A percentile compares a stretch with the other conserved stretches of the same genome.
These are phyloP conservation scores for Xylariaceae sp. DNA, from an alignment of 2,329 filamentous ascomycete species.

Conservation along the genomic window DNA sequence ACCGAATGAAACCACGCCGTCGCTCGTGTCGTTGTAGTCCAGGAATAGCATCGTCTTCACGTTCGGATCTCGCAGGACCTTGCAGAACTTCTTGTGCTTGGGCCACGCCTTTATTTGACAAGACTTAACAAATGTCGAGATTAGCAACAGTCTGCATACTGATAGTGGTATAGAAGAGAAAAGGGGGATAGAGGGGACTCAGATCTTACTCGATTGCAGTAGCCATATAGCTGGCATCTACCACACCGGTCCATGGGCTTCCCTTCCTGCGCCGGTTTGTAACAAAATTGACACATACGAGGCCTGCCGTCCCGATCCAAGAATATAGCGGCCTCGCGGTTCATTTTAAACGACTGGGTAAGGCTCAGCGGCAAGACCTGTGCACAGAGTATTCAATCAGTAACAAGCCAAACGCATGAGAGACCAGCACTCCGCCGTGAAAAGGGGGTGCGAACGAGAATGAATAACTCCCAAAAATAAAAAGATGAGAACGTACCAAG, in stretches of 20 bases:
- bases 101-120: conserved; percentile 19
- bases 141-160: not conserved
- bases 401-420: not conserved
- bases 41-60: conserved; percentile 19
- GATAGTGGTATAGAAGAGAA: not conserved
- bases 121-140: conserved; percentile 6
- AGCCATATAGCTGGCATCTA: conserved; percentile 17
- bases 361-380: conserved; percentile 22
- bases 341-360: conserved; percentile 18
- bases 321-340: conserved; percentile 18
- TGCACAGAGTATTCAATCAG: not conserved
- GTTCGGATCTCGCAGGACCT: conserved; percentile 17
- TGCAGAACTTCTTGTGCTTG: conserved; percentile 23
- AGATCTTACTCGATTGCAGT: conserved; percentile 19
- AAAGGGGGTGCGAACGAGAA: not conserved
- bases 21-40: conserved; percentile 12
- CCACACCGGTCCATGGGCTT: conserved; percentile 8
- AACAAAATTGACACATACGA: conserved; percentile 20
- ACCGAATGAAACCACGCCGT: not conserved
- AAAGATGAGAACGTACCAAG: not conserved
- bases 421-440: no score
- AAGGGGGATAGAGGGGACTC: not conserved
- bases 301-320: not conserved
- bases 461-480: not conserved
- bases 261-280: conserved; percentile 2